Conservation (phyloP, 176 grass and related monocot genomes). For the Raddia distichophylla region DNA sequence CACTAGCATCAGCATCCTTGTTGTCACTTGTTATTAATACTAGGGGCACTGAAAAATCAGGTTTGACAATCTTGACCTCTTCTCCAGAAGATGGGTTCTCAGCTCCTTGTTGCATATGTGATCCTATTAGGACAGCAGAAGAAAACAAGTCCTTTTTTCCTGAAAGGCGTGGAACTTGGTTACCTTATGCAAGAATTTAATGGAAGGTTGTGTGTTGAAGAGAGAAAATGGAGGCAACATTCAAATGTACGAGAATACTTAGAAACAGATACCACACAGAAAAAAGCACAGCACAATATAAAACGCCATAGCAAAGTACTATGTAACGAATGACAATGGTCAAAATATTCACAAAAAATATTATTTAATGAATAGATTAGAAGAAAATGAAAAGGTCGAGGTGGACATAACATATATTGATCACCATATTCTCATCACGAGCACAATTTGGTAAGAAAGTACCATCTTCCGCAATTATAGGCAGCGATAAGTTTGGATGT, state of each 20-base stretch:
- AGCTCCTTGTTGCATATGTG: slow-evolving; percentile 31
- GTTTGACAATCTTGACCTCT: slow-evolving; percentile 12
- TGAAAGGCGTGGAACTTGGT: slow-evolving; percentile 24
- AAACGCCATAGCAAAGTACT: background rate
- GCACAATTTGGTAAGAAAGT: slow-evolving; percentile 1
- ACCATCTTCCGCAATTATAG: background rate
- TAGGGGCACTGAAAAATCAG: slow-evolving; percentile 15
- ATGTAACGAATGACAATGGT: slow-evolving; percentile 8
- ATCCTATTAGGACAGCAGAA: slow-evolving; percentile 21
- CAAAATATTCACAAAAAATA: background rate
- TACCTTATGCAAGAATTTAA: background rate
- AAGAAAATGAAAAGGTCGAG: background rate
- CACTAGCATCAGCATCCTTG: slow-evolving; percentile 31
- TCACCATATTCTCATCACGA: background rate
- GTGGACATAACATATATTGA: slow-evolving; percentile 1
- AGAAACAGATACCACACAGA: slow-evolving; percentile 4
- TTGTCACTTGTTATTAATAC: slow-evolving; percentile 20
- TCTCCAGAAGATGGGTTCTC: slow-evolving; percentile 14
- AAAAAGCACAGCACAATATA: background rate
- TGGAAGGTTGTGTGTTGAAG: background rate
- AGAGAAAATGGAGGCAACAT: background rate
- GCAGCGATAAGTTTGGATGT: background rate
- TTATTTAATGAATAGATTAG: background rate
- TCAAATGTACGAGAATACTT: slow-evolving; percentile 20
- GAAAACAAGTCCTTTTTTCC: slow-evolving; percentile 27